Conservation (phyloP, 179 eudicot species). For the Kewa caespitosa region DNA sequence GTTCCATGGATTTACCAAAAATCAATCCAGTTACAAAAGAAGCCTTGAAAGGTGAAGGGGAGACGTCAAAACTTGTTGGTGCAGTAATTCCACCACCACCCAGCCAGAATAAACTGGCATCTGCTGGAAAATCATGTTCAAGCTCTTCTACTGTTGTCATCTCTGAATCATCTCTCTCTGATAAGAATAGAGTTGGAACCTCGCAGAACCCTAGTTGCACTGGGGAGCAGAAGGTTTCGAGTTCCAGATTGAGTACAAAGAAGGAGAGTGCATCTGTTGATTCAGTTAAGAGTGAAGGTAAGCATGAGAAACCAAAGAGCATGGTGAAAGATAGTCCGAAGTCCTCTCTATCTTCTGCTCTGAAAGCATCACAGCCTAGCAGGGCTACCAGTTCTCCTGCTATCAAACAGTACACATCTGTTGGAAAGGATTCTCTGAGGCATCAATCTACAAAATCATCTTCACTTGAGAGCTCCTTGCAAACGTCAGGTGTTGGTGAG, state of each 20-base stretch:
- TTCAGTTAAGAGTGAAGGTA: constrained; percentile 39
- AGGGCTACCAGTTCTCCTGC: constrained; percentile 40
- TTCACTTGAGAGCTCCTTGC: constrained; percentile 33
- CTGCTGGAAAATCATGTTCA: constrained; percentile 50
- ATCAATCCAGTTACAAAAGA: constrained; percentile 38
- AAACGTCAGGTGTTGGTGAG: constrained; percentile 41
- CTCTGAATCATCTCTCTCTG: constrained; percentile 48
- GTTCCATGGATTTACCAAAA: constrained; percentile 31
- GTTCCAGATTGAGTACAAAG: constrained; percentile 34
- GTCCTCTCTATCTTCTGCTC: constrained; percentile 35
- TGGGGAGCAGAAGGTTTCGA: constrained; percentile 39
- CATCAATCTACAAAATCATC: constrained; percentile 54
- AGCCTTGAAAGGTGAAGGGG: constrained; percentile 36
- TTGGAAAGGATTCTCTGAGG: constrained; percentile 45
- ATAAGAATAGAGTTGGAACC: constrained; percentile 37
- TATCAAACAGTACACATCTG: constrained; percentile 45
- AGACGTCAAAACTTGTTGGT: constrained; percentile 34
- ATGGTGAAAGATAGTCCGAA: constrained; percentile 53
- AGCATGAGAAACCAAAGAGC: constrained; percentile 44
- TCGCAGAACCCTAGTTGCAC: constrained; percentile 32
- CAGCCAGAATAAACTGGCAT: constrained; percentile 42
- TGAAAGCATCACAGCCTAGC: constrained; percentile 49
- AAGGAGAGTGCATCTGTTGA: constrained; percentile 42
- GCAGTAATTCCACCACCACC: constrained; percentile 37
- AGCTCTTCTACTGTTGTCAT: constrained; percentile 34